A percentile compares a stretch with the other conserved stretches of the same genome.
Conservation (phyloP, 1,284 basidiomycete genomes). For the Sporisorium scitamineum region DNA sequence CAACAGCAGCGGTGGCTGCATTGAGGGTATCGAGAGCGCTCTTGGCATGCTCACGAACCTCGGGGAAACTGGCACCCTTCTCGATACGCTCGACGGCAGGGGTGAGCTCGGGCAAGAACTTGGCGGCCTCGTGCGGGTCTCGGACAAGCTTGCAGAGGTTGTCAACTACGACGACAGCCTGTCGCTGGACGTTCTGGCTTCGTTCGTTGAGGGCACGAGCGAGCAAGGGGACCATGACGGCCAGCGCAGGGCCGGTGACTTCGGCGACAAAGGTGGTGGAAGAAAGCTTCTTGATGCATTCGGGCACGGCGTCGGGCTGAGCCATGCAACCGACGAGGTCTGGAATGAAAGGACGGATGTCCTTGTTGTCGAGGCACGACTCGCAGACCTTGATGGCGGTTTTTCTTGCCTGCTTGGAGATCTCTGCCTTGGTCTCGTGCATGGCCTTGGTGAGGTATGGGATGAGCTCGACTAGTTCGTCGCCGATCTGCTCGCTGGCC, state of each 20-base stretch:
- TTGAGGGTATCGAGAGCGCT: conserved; percentile 63
- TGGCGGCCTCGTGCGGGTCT: conserved; percentile 87
- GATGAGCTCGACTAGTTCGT: conserved; percentile 83
- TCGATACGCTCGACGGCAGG: conserved; percentile 93
- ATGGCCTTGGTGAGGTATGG: conserved; percentile 90
- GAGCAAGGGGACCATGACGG: conserved; percentile 93
- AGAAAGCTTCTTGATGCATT: conserved; percentile 94
- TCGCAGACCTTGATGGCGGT: conserved; percentile 92
- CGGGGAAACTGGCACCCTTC: conserved; percentile 92
- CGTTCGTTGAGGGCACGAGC: conserved; percentile 93
- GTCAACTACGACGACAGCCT: conserved; percentile 88
- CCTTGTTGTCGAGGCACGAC: conserved; percentile 90
- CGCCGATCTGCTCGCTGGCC: conserved; percentile 84
- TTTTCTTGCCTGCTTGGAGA: conserved; percentile 87
- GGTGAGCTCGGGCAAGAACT: conserved; percentile 87
- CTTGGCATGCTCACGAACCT: conserved; percentile 74
- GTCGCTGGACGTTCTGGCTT: conserved; percentile 79
- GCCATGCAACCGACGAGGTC: conserved; percentile 89
- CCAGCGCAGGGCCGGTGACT: conserved; percentile 93
- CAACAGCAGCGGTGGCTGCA: conserved; percentile 51
- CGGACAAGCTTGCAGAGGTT: conserved; percentile 98
- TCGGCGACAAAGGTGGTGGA: conserved; percentile 97
- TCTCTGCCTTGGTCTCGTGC: conserved; percentile 98
- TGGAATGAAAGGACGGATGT: conserved; percentile 89
- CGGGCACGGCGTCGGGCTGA: conserved; percentile 83